phyloP scores from a whole-genome alignment of 192 early-diverging fungal species.

The Coemansia sp. region DNA sequence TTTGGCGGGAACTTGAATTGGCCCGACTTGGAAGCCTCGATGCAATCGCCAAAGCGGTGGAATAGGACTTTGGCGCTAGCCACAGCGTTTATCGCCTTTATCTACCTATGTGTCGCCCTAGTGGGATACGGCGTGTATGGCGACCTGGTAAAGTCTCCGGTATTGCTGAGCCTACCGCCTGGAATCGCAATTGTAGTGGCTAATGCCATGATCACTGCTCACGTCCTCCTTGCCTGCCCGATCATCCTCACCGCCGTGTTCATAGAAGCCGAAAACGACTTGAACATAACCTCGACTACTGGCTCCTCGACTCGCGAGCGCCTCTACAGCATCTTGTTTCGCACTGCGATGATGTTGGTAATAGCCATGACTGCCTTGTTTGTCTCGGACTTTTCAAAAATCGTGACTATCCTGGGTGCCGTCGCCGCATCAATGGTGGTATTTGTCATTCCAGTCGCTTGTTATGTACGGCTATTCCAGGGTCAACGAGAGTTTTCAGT shows the following conservation, averaged over 20 bases:
- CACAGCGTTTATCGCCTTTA: constrained; percentile 65
- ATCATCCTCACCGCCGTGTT: constrained; percentile 77
- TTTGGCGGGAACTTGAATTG: constrained; percentile 87
- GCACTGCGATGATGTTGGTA: constrained; percentile 59
- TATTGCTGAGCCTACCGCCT: constrained; percentile 67
- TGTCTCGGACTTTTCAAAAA: constrained; percentile 79
- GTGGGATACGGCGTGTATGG: constrained; percentile 83
- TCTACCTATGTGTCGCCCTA: constrained; percentile 74
- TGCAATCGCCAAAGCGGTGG: constrained; percentile 75
- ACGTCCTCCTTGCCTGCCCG: constrained; percentile 85
- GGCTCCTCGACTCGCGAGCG: constrained; percentile 42
- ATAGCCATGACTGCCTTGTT: constrained; percentile 65
- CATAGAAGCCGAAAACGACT: constrained; percentile 69
- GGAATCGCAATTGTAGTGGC: constrained; percentile 64
- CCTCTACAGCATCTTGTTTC: constrained; percentile 57
- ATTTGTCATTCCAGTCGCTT: constrained; percentile 82
- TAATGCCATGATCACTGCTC: constrained; percentile 75
- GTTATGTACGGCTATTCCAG: constrained; percentile 67
- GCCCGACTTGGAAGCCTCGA: constrained; percentile 80
- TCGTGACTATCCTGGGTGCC: constrained; percentile 84
- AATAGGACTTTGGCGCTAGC: constrained; percentile 66
- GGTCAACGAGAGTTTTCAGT: constrained; percentile 22
- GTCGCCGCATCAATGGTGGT: constrained; percentile 74
- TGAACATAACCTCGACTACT: constrained; percentile 57
- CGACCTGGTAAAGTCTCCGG: constrained; percentile 63